A percentile compares a stretch with the other conserved stretches of the same genome.
These are phyloP conservation scores for Polygonum aviculare DNA, from an alignment of 148 eudicot species.

Conservation along the genomic window DNA sequence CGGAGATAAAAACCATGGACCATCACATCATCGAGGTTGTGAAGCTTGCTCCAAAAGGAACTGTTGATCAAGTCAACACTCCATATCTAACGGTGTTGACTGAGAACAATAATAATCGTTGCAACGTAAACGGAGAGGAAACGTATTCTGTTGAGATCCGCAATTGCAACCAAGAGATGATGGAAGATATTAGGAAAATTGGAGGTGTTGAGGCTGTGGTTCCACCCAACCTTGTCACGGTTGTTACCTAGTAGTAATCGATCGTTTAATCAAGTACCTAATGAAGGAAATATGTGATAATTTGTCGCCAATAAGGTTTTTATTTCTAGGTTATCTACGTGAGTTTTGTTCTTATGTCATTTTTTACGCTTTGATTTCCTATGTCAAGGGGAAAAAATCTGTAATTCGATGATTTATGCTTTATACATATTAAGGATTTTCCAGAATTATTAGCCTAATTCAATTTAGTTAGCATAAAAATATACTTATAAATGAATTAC, in stretches of 20 bases:
- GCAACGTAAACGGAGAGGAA: background rate
- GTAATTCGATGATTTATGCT: background rate
- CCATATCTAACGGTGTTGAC: background rate
- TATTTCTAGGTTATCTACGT: background rate
- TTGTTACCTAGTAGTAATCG: background rate
- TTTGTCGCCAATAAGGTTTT: background rate
- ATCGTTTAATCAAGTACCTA: background rate
- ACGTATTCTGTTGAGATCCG: background rate
- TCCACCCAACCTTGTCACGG: background rate
- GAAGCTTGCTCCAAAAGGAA: slow-evolving; percentile 16
- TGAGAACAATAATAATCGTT: background rate
- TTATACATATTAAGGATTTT: background rate
- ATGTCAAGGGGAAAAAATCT: background rate
- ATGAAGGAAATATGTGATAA: background rate
- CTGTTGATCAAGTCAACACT: background rate
- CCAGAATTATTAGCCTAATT: too few species aligned
- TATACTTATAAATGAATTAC: too few species aligned
- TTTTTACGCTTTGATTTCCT: background rate
- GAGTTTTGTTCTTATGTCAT: background rate
- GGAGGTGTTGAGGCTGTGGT: background rate
- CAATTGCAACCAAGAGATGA: background rate
- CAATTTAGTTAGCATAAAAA: too few species aligned
- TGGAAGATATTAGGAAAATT: background rate
- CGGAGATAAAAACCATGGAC: background rate
- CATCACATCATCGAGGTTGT: slow-evolving; percentile 42